Evolutionary conservation across 1,284 basidiomycete genomes (phyloP), one percentile per base, ranked within the genome.

Genomic region (Leccinum solheimii): DNA sequence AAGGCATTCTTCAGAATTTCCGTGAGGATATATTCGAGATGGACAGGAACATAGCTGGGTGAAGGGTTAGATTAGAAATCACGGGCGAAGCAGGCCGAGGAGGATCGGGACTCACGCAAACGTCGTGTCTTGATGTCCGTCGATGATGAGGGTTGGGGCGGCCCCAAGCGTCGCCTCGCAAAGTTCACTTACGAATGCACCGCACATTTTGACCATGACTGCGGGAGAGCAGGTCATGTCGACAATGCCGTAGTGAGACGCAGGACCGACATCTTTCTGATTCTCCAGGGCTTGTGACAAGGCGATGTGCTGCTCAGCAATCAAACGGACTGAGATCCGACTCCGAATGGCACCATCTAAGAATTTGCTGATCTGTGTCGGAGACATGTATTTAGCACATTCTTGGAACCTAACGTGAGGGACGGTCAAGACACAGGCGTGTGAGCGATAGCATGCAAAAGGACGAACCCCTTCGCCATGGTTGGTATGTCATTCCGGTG

Each of bases 281-380:
- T 45, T 72, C 56, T 77, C 73, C 57, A 92, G 75, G 1, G 87
- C 86, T 57, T 83, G 83, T 3, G 91, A 91, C 21, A 96, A 80
- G 2, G 92, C 88, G 45, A 97, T 89, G 71, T 97, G 95, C 71
- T 97, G 95, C 72, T 97, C 94, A 49, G 94, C 95, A 65, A 96
- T 94, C 57, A 97, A 80, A 19, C 94, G 88, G 32, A 96, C 88
- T 34, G 91, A 92, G 61, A 96, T 94, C 50, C 94, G 86, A 68
- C 88, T 93, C 34, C 90, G 88, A 69, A 97, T 95, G 19, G 92
- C 88, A 26, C 87, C 86, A 71, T 97, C 91, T 34, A 97, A 77
- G 73, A 96, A 97, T 55, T 82, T 80, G 69, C 84, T 87, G 62
- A 94, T 88, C 67, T 92, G 86, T 23, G 81, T 80, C 2, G 90